Base-by-base conservation (phyloP, 2,329 filamentous ascomycete species). In the Aschersonia sp. region DNA sequence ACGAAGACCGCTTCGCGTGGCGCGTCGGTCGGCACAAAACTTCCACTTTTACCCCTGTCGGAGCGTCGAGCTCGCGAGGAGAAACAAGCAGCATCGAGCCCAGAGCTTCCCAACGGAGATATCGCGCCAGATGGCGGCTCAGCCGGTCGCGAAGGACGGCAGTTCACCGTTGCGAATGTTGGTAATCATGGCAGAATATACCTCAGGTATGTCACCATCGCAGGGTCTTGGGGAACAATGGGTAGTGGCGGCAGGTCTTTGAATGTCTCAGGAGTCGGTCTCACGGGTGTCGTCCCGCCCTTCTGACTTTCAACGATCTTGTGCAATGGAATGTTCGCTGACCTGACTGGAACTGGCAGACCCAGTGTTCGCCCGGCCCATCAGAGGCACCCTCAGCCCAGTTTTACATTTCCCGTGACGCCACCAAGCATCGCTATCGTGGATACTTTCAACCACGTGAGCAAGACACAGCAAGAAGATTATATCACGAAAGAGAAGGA, bases 151-250 rank as follows among this genome's bases (percentile, higher is more conserved):
- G 78, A 81, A 60, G 81, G 79, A 45, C 76, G 82, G 47, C 80
- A 86, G 57, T 89, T 90, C 60, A 81, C 83, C 2, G 85, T 90
- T 47, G 79, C 82, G 46, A 89, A 88, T 62, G 85, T 90, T 50
- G 85, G 85, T 30, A 85, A 87, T 60, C 87, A 88, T 64, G 85
- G 85, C 40, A 80, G 81, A 60, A 86, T 90, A 63, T 90, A 87
- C 63, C 62, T 90, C 55, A 85, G 83, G 83, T 89, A 78, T 59
- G 76, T 42, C 14, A 9, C n/a, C 40, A n/a, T 7, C 7, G 40
- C 11, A 22, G 22, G 22, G 22, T 22, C 22, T 22, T 22, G 22
- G 22, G 22, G 22, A 22, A 22, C 22, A 22, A 22, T 22, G 2
- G 22, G 22, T 22, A 22, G 22, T 22, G 22, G 22, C 22, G 22